Base-by-base conservation (phyloP, 352 stramenopile species). In the Phytophthora constricta region DNA sequence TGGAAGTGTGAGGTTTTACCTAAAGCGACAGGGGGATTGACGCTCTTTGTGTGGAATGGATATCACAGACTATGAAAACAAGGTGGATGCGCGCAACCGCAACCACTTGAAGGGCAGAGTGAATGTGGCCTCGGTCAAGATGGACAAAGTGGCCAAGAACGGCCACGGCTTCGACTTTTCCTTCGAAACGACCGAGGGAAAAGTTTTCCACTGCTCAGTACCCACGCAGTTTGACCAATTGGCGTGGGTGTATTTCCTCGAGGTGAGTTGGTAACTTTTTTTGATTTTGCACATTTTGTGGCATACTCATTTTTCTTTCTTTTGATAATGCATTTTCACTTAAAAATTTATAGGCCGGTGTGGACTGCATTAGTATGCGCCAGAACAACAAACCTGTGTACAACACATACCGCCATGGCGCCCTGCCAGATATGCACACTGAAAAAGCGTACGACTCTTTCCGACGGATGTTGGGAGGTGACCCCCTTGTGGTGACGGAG, bases 361-460 rank as follows among this genome's bases (percentile, higher is more conserved):
- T 94, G 17, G 88, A 96, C 65, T 88, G 74, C 58, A 80, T 69
- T 46, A 92, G 87, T 55, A 94, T 95, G 82, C 84, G 82, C 57
- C 87, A 91, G 61, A 93, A 94, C 64, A 93, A 87, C 67, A 89
- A 89, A 60, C 82, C 74, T 5, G 75, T 96, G 59, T 96, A 96
- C 76, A 86, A 86, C 62, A 91, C 76, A 39, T 90, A 92, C 65
- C 81, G 84, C 31, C 77, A 93, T 65, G 84, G 81, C 5, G 71
- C 74, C 13, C 39, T 93, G 68, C 86, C 84, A 0, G 83, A 93
- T 55, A 93, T 92, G 83, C 76, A 82, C 64, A 93, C 86, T 20
- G 74, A 92, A 25, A 84, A 86, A 47, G 84, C 78, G 13, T 96
- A 95, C 58, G 86, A 93, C n/a, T 22, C 91, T 17, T 94, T 87